Evolutionary conservation across 108 stramenopile species (phyloP), one percentile per base, ranked within the genome.

Genomic region (Nannochloropsis oceanica): DNA sequence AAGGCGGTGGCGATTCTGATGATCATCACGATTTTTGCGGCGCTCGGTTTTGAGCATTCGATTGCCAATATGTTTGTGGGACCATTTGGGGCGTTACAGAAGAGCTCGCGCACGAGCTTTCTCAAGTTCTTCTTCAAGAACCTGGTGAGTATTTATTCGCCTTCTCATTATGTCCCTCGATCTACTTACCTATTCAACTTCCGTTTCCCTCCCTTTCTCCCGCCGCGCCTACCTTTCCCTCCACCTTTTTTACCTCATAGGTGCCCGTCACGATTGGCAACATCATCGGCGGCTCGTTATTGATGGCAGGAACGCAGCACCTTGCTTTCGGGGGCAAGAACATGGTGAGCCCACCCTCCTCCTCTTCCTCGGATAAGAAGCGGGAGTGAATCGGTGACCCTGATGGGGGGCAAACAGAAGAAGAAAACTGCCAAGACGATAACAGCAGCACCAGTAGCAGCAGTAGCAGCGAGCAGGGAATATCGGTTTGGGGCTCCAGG

Each of bases 201-300:
- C 5, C 5, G 2, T 5, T 34, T 5, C 5, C 34, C 34, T 34
- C 34, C 34, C 34, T 34, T 5, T 34, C 34, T 34, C 5, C 5
- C 34, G 1, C 5, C 59, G 8, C 5, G 8, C n/a, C n/a, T 73
- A 73, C 59, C 59, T n/a, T 3, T 73, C 10, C 59, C 59, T 10
- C 59, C n/a, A 18, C 59, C 22, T 9, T 9, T n/a, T 7, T 9
- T 73, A 2, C 59, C 0, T 0, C 9, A 73, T 10, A 97, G 20
- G 90, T 97, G 79, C 96, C 96, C 24, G 96, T 96, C 9, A 95
- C 96, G 34, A 89, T 97, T 59, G 97, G 97, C 83, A 98, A 98
- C 90, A 95, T 96, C 87, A 93, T 98, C 81, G 96, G 96, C 26
- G 97, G 96, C 43, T 93, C 93, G 7, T 87, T 95, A 25, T 73